A percentile compares a stretch with the other conserved stretches of the same genome.
phyloP scores from a whole-genome alignment of 2,329 filamentous ascomycete genomes.

The Pestalotiopsis sp. region DNA sequence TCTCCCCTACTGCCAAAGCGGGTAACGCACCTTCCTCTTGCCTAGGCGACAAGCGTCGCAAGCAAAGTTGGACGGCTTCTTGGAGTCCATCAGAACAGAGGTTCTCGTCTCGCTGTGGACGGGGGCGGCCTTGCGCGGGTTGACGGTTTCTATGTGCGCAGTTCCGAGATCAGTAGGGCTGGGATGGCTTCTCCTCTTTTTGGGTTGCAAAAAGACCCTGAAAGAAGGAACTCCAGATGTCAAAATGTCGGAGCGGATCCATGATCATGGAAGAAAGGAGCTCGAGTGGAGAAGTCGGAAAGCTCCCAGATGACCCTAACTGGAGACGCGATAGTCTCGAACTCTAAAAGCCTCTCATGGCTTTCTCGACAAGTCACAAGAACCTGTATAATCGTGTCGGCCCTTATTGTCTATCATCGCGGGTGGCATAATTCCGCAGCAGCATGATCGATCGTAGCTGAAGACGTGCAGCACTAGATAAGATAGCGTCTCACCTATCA shows the following conservation, averaged over 20 bases:
- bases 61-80: conserved; percentile 11
- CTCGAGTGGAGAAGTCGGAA: conserved; percentile 2
- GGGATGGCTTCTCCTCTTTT: not conserved
- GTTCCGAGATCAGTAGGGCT: not conserved
- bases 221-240: not conserved
- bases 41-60: conserved; percentile 11
- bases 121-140: not conserved
- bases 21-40: conserved; percentile 12
- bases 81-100: not conserved
- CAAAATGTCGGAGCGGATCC: not conserved
- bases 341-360: not conserved
- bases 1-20: not conserved
- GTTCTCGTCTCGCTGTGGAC: not conserved
- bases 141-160: not conserved
- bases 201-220: not conserved
- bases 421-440: not conserved
- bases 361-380: not conserved
- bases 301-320: not conserved
- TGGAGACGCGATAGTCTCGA: not conserved
- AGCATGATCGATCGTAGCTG: not conserved
- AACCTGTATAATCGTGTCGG: not conserved
- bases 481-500: not conserved
- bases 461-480: not conserved
- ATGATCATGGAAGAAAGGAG: not conserved
- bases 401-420: conserved; percentile 1